Evolutionary conservation across 208 protist genomes (phyloP).

Genomic region (Vickermania spadyakhi): DNA sequence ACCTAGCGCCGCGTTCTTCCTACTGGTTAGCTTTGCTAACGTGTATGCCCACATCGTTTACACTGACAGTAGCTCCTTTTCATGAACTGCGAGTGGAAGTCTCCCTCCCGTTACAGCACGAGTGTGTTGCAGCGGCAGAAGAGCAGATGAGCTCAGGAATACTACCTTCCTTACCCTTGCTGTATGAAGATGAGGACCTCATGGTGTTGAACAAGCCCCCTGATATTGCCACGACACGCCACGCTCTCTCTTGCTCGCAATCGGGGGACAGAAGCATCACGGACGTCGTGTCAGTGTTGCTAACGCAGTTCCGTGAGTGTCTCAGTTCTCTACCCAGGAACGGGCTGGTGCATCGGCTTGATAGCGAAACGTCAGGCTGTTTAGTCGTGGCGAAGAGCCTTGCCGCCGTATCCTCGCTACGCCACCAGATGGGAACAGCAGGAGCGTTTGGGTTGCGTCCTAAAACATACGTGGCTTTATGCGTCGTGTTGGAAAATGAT

Average conservation of each 20-base stretch:
- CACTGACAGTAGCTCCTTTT: conserved; percentile 17
- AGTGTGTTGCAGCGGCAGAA: conserved; percentile 38
- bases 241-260: conserved; percentile 64
- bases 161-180: conserved; percentile 13
- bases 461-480: conserved; percentile 73
- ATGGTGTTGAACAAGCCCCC: conserved; percentile 68
- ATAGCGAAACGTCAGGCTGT: conserved; percentile 65
- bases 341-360: conserved; percentile 78
- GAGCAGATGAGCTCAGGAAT: neutral
- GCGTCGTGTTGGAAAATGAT: conserved; percentile 55
- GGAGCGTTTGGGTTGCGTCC: conserved; percentile 40
- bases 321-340: conserved; percentile 32
- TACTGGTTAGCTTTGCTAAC: conserved; percentile 68
- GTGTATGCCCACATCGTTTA: conserved; percentile 10
- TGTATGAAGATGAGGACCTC: conserved; percentile 71
- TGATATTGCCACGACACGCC: conserved; percentile 54
- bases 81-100: conserved; percentile 43
- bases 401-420: conserved; percentile 37
- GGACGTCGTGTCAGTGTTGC: conserved; percentile 41
- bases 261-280: conserved; percentile 5
- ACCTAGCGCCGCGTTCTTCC: conserved; percentile 49
- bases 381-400: conserved; percentile 60
- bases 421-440: conserved; percentile 73
- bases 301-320: neutral
- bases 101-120: conserved; percentile 34